Conservation (phyloP, 2,329 filamentous ascomycete species). For the Leptographium lundbergii region DNA sequence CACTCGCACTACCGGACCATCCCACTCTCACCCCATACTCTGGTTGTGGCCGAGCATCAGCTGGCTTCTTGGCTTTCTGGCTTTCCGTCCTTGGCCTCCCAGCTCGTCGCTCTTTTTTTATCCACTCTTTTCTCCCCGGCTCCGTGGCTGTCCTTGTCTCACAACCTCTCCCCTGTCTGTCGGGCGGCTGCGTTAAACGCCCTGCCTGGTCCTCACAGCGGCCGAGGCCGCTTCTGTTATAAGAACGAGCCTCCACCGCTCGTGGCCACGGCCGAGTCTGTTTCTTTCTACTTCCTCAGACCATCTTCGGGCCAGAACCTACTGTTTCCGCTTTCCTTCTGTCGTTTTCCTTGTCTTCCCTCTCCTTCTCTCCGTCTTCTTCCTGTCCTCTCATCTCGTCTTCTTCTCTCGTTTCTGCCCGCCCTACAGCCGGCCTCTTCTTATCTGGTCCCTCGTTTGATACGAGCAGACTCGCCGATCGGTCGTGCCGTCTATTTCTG, state of each 20-base stretch:
- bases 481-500: conserved; percentile 2
- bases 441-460: conserved; percentile 26
- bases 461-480: conserved; percentile 19
- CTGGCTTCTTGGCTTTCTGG: no score
- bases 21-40: neutral
- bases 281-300: conserved; percentile 16
- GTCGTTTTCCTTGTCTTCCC: conserved; percentile 8
- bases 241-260: conserved; percentile 10
- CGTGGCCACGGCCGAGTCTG: conserved; percentile 15
- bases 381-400: conserved; percentile 6
- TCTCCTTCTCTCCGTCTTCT: conserved; percentile 5
- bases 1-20: neutral
- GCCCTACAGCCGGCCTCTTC: neutral
- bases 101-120: neutral
- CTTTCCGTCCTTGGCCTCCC: neutral
- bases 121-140: conserved; percentile 8
- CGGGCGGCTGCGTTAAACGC: conserved; percentile 3
- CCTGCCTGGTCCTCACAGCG: conserved; percentile 17
- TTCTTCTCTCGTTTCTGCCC: conserved; percentile 14
- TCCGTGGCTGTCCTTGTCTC: neutral
- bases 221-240: neutral
- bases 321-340: conserved; percentile 5
- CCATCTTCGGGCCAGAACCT: neutral
- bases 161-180: neutral
- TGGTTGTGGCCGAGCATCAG: neutral